A percentile compares a stretch with the other conserved stretches of the same genome.
These are phyloP conservation scores for Solanum pennellii DNA, from an alignment of 257 asterid species.

Conservation along the genomic window DNA sequence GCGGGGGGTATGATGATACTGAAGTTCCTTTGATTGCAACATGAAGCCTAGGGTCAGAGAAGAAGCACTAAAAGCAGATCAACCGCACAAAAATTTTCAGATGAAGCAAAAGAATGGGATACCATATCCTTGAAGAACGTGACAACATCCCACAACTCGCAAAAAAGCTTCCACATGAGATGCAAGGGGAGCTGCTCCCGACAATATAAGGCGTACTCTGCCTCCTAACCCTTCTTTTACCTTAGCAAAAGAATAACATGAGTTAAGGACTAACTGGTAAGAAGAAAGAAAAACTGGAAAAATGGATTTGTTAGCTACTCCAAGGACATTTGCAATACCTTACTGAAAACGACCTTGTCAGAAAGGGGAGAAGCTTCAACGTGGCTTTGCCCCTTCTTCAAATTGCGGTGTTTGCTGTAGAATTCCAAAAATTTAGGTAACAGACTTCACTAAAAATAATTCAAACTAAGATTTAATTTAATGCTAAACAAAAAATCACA, in stretches of 20 bases:
- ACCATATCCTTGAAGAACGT: constrained; percentile 98
- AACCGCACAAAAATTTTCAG: background rate
- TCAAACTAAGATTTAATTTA: background rate
- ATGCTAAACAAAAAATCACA: background rate
- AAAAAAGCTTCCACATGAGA: constrained; percentile 83
- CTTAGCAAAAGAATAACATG: constrained; percentile 20
- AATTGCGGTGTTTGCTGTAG: constrained; percentile 56
- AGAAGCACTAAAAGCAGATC: background rate
- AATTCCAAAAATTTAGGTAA: background rate
- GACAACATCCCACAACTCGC: constrained; percentile 69
- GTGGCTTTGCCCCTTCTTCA: constrained; percentile 66
- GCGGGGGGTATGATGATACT: background rate
- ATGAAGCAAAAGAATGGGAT: constrained; percentile 11
- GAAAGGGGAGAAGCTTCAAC: constrained; percentile 58
- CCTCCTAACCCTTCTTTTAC: constrained; percentile 94
- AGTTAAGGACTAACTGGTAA: constrained; percentile 1
- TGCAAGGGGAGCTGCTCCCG: constrained; percentile 99
- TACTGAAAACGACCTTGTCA: constrained; percentile 80
- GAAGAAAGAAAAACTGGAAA: background rate
- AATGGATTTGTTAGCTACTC: background rate
- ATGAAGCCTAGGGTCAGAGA: background rate
- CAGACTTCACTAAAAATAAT: background rate
- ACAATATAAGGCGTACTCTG: constrained; percentile 70
- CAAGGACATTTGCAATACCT: constrained; percentile 33
- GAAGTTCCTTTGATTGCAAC: background rate